Conservation (phyloP, 2,329 filamentous ascomycete species). For the Neobulgaria alba region DNA sequence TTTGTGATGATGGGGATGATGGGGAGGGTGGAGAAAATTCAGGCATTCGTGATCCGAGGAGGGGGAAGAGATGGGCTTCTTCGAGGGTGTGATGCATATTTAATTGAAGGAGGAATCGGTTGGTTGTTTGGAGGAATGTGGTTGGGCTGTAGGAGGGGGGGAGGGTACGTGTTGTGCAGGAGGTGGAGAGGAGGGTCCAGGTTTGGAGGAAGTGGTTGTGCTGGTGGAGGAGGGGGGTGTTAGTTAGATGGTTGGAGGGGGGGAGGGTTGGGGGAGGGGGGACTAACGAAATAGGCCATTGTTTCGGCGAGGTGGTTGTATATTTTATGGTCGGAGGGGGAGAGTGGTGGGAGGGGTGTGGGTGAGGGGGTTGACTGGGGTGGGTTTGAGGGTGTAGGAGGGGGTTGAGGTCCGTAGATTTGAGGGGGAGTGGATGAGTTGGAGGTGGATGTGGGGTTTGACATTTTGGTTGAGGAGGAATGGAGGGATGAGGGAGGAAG, state of each 20-base stretch:
- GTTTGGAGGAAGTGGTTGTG: conserved; percentile 68
- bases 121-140: conserved; percentile 58
- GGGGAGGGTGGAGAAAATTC: no score
- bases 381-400: no score
- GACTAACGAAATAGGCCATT: conserved; percentile 53
- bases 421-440: no score
- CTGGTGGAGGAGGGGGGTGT: conserved; percentile 32
- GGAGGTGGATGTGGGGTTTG: no score
- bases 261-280: background rate
- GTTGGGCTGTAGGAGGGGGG: conserved; percentile 56
- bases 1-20: conserved; percentile 34
- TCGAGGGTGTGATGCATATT: conserved; percentile 75
- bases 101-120: conserved; percentile 65
- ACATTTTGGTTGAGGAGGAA: no score
- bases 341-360: conserved; percentile 49
- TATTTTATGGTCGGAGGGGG: conserved; percentile 45
- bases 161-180: conserved; percentile 51
- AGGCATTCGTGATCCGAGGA: conserved; percentile 69
- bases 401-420: no score
- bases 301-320: conserved; percentile 55
- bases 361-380: no score
- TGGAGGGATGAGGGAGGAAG: no score
- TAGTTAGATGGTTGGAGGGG: background rate
- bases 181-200: conserved; percentile 64
- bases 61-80: conserved; percentile 71